Evolutionary conservation across 139 green algal species (phyloP), one percentile per base, ranked within the genome.

Genomic region (Chlamydomonas asymmetrica): DNA sequence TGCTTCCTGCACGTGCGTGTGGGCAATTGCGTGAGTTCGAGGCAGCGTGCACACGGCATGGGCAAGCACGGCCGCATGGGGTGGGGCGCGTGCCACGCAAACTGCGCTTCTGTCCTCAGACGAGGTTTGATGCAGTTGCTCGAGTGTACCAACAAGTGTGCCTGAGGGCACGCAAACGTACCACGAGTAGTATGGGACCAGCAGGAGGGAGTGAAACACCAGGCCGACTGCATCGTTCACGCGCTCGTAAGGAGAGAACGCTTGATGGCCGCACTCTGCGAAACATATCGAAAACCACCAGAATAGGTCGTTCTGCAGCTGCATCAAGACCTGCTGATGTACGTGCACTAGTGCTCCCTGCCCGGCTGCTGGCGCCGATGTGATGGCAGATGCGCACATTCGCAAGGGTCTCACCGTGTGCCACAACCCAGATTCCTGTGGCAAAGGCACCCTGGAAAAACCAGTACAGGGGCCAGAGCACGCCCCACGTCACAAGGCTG

Each of bases 131-230:
- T n/a, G n/a, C n/a, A n/a, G n/a, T n/a, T n/a, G n/a, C n/a, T n/a
- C n/a, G n/a, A n/a, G n/a, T n/a, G n/a, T n/a, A n/a, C n/a, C n/a
- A n/a, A n/a, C n/a, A n/a, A n/a, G n/a, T 63, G 40, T 25, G 45
- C 5, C 10, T 63, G 29, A 23, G 35, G 38, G 63, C 37, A 34
- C 13, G 39, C 39, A 2, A 10, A 56, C 82, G 34, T 66, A 92
- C 90, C 92, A 97, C 27, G 81, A 91, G 73, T 89, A 97, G 77
- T 97, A 97, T 18, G 93, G 93, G 31, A 97, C 92, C 52, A 97
- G 81, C 39, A 97, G 88, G 16, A 81, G 56, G 5, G 88, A 91
- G 82, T 97, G 93, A 37, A 96, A 76, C 5, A 94, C 66, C 43
- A 96, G 79, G 9, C 93, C 93, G 4, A 97, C 91, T 9, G 56